Evolutionary conservation across 352 stramenopile genomes (phyloP).

Genomic region (Pythium oligandrum): DNA sequence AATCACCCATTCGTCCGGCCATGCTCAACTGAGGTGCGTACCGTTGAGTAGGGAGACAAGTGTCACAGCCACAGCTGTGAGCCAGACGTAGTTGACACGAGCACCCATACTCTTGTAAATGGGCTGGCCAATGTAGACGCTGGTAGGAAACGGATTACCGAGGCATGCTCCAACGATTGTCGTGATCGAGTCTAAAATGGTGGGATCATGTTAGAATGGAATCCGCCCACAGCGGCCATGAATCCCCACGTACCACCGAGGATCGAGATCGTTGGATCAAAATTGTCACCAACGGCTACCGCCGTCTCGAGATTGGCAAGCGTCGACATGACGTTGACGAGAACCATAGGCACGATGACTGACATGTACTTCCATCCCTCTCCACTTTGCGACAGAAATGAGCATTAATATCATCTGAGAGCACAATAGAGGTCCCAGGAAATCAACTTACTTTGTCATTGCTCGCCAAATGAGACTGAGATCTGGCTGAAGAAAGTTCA

Average conservation of each 20-base stretch:
- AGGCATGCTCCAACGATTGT: constrained; percentile 34
- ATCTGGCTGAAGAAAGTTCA: constrained; percentile 16
- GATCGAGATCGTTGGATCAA: constrained; percentile 25
- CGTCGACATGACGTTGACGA: constrained; percentile 41
- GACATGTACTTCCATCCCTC: constrained; percentile 35
- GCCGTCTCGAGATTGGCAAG: constrained; percentile 37
- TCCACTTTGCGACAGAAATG: constrained; percentile 10
- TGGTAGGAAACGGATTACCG: constrained; percentile 38
- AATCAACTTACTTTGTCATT: constrained; percentile 19
- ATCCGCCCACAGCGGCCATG: neutral
- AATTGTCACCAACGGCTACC: constrained; percentile 34
- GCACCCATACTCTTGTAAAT: constrained; percentile 50
- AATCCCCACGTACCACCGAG: constrained; percentile 16
- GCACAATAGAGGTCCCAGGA: neutral
- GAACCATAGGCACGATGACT: constrained; percentile 36
- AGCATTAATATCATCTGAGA: neutral
- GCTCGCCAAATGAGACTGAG: constrained; percentile 16
- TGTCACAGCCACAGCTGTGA: constrained; percentile 20
- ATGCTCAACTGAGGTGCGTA: constrained; percentile 1
- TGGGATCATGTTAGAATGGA: constrained; percentile 3
- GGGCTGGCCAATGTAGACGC: constrained; percentile 39
- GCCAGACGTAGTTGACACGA: constrained; percentile 28
- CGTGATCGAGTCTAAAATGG: constrained; percentile 21
- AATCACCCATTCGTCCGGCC: no score
- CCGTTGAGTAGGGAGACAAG: constrained; percentile 31